Conservation (phyloP, 148 eudicot species). For the Rhododendron ferrugineum region DNA sequence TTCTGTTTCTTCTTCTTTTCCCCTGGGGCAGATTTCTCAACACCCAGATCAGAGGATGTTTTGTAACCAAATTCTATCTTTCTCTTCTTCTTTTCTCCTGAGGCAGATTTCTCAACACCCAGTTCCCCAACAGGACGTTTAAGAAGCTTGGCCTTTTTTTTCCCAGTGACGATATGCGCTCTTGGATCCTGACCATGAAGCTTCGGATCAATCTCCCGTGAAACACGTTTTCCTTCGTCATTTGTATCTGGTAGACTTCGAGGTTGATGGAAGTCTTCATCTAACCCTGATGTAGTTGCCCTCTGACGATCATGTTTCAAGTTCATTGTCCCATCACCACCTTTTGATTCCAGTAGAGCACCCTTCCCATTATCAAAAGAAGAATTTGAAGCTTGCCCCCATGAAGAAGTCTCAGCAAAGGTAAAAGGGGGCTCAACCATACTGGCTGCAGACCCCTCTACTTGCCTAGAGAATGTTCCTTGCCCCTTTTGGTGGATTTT, state of each 20-base stretch:
- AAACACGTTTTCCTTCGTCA: background rate
- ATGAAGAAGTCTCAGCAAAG: conserved; percentile 1
- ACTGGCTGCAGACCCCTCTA: conserved; percentile 27
- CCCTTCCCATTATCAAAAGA: background rate
- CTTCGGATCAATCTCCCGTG: conserved; percentile 4
- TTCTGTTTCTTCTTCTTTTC: conserved; percentile 43
- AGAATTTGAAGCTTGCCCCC: conserved; percentile 1
- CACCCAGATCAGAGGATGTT: conserved; percentile 33
- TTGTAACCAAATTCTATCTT: conserved; percentile 29
- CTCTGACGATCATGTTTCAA: background rate
- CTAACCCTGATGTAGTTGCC: background rate
- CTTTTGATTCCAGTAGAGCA: background rate
- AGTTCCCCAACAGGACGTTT: conserved; percentile 41
- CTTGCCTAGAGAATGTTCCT: conserved; percentile 25
- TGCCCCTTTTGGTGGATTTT: conserved; percentile 27
- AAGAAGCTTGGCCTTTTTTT: conserved; percentile 41
- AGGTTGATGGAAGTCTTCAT: background rate
- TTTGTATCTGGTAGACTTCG: background rate
- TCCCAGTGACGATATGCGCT: background rate
- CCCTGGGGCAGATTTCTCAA: conserved; percentile 27
- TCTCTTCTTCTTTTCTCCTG: conserved; percentile 37
- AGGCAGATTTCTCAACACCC: conserved; percentile 27
- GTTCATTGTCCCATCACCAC: background rate
- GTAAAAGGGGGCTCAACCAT: conserved; percentile 9
- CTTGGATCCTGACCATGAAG: conserved; percentile 13